Evolutionary conservation across 2,329 filamentous ascomycete genomes (phyloP).

Genomic region (Colletotrichum tropicicola): DNA sequence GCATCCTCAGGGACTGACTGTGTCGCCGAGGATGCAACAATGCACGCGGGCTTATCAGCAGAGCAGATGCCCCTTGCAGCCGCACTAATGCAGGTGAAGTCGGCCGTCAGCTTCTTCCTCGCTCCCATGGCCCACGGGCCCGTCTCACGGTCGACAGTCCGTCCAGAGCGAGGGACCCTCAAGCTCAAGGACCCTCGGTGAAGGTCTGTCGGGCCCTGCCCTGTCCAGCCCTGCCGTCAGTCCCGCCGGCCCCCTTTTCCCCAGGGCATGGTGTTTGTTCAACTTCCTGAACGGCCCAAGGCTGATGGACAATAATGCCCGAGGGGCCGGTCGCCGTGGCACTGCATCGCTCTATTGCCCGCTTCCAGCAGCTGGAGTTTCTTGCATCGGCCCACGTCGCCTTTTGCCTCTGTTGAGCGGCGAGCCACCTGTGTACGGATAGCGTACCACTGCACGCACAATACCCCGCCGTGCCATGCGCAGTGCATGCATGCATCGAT

Average conservation of each 20-base stretch:
- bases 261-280: background rate
- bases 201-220: background rate
- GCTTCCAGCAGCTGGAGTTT: conserved; percentile 9
- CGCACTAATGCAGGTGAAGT: conserved; percentile 23
- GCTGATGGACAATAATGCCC: background rate
- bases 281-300: conserved; percentile 20
- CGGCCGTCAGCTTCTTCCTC: conserved; percentile 8
- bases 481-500: conserved; percentile 9
- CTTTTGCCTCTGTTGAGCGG: background rate
- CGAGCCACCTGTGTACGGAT: too few relatives aligned
- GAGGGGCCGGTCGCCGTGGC: background rate
- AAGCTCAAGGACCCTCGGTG: too few relatives aligned
- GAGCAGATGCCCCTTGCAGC: conserved; percentile 18
- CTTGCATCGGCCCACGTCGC: background rate
- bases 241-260: background rate
- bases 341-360: conserved; percentile 13
- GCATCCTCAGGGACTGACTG: conserved; percentile 6
- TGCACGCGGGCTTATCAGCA: conserved; percentile 21
- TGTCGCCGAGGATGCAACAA: conserved; percentile 11
- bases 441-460: too few relatives aligned
- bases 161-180: too few relatives aligned
- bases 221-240: background rate
- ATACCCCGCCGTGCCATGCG: background rate
- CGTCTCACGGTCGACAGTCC: background rate
- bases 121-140: background rate